Percentiles rank a stretch among this genome's conserved stretches.
Evolutionary conservation across 2,329 filamentous ascomycete genomes (phyloP).

Genomic region (Epichloe festucae): DNA sequence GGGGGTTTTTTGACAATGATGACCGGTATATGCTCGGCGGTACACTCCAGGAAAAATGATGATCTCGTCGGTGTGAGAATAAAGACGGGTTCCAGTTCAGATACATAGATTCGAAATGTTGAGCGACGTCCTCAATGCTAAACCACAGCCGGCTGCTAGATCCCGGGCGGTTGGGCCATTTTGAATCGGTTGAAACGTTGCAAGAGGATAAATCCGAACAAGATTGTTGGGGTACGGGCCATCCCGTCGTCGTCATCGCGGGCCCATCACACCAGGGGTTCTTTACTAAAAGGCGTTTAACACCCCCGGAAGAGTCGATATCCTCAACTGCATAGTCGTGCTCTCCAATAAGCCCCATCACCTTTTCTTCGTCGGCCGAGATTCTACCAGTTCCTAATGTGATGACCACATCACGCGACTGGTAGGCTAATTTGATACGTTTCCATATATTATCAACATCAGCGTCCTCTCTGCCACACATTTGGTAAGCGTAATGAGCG

Average conservation of each 20-base stretch:
- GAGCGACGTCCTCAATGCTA: constrained; percentile 70
- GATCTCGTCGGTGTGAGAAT: constrained; percentile 71
- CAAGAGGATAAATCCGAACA: constrained; percentile 7
- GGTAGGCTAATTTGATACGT: constrained; percentile 61
- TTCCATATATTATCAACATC: constrained; percentile 66
- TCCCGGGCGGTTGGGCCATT: no score
- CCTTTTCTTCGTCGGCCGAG: constrained; percentile 60
- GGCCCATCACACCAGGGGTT: constrained; percentile 89
- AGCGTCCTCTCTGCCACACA: constrained; percentile 52
- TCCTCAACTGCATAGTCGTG: constrained; percentile 91
- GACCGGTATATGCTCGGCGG: constrained; percentile 35
- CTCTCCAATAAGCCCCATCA: constrained; percentile 71
- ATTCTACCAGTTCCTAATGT: constrained; percentile 85
- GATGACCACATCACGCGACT: constrained; percentile 67
- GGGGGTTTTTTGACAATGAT: constrained; percentile 53
- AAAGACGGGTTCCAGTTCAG: constrained; percentile 91
- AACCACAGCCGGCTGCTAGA: constrained; percentile 82
- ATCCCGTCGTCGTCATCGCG: constrained; percentile 39
- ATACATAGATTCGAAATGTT: constrained; percentile 92
- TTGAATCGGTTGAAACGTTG: neutral
- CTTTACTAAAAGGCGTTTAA: constrained; percentile 68
- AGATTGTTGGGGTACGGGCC: neutral
- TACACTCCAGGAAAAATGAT: constrained; percentile 76
- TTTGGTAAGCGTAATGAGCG: neutral
- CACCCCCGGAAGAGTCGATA: constrained; percentile 48